Percentiles rank a stretch among this genome's conserved stretches.
These are phyloP conservation scores for Alternaria arbusti DNA, from an alignment of 2,329 filamentous ascomycete species.

Conservation along the genomic window DNA sequence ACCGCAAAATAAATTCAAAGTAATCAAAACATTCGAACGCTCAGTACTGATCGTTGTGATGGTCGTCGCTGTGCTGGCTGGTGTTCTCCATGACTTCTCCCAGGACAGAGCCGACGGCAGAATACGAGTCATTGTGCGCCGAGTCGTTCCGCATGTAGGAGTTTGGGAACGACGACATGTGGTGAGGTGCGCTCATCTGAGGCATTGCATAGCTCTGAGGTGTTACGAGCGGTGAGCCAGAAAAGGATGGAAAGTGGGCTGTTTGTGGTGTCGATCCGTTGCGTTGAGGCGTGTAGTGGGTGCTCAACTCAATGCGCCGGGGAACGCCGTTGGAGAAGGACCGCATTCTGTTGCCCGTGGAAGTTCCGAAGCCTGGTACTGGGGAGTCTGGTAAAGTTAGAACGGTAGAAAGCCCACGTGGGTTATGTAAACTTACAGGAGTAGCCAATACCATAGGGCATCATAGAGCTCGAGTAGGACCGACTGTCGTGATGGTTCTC, in stretches of 20 bases:
- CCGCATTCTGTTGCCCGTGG: constrained; percentile 47
- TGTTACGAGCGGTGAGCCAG: constrained; percentile 48
- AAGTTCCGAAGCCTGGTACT: constrained; percentile 49
- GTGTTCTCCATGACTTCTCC: constrained; percentile 46
- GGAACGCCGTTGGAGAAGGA: constrained; percentile 49
- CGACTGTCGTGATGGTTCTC: constrained; percentile 31
- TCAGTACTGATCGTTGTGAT: constrained; percentile 35
- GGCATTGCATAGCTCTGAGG: constrained; percentile 46
- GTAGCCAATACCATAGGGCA: constrained; percentile 50
- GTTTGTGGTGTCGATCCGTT: constrained; percentile 48
- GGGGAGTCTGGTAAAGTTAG: constrained; percentile 43
- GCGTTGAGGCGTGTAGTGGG: constrained; percentile 46
- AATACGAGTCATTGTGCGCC: constrained; percentile 44
- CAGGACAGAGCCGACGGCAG: constrained; percentile 42
- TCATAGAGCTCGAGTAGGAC: constrained; percentile 42
- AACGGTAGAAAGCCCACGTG: not conserved
- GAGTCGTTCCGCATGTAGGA: constrained; percentile 48
- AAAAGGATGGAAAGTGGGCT: constrained; percentile 50
- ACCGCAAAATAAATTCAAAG: constrained; percentile 13
- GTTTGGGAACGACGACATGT: constrained; percentile 46
- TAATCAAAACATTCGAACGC: constrained; percentile 1
- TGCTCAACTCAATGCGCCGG: constrained; percentile 50
- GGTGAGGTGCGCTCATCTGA: constrained; percentile 50
- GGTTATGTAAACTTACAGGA: constrained; percentile 35
- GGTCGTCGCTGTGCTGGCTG: constrained; percentile 41